Evolutionary conservation across 2,329 filamentous ascomycete genomes (phyloP).

Genomic region (Penicillium sp.): DNA sequence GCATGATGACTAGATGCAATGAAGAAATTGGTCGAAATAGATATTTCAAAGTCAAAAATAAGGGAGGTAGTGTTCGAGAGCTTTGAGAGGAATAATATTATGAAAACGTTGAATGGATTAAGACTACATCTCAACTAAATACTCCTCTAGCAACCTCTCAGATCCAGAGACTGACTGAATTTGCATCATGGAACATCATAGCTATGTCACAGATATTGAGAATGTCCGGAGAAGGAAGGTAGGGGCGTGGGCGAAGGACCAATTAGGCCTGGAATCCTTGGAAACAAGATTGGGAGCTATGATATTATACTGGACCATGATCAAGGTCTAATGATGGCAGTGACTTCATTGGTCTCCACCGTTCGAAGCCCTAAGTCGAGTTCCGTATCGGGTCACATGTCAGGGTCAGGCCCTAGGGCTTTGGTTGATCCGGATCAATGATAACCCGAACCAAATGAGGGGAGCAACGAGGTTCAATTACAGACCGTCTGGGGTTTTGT

Average conservation of each 20-base stretch:
- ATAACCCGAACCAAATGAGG: constrained; percentile 20
- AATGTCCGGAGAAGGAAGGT: neutral
- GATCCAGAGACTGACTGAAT: neutral
- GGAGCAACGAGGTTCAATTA: constrained; percentile 14
- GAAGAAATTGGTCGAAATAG: neutral
- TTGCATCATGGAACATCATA: constrained; percentile 40
- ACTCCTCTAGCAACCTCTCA: neutral
- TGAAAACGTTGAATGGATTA: neutral
- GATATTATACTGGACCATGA: neutral
- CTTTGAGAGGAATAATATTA: neutral
- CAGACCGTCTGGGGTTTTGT: constrained; percentile 3
- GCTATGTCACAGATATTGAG: constrained; percentile 26
- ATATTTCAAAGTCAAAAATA: neutral
- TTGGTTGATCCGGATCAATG: constrained; percentile 21
- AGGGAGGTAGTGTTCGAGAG: neutral
- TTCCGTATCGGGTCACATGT: constrained; percentile 10
- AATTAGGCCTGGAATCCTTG: neutral
- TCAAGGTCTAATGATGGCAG: neutral
- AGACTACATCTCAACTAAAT: neutral
- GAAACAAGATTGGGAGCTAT: constrained; percentile 10
- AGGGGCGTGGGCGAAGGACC: neutral
- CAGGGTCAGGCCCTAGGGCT: constrained; percentile 34
- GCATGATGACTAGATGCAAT: constrained; percentile 1
- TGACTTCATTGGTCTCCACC: constrained; percentile 25
- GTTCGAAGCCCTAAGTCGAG: constrained; percentile 23